phyloP scores from a whole-genome alignment of 2,329 filamentous ascomycete species.

The Pseudogymnoascus sp. region DNA sequence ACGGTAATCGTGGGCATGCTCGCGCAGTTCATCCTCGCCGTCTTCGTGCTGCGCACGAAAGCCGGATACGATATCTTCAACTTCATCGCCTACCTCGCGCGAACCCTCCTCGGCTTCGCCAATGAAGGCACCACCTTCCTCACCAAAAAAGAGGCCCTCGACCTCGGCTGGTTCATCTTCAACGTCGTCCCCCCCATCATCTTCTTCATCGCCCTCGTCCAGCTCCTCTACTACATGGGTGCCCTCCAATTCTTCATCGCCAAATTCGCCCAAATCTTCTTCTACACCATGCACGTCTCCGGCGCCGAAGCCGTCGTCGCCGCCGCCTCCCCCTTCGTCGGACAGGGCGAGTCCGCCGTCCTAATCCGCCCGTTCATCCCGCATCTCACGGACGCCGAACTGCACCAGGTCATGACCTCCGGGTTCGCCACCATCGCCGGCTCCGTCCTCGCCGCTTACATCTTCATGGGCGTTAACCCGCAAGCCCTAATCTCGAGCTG shows the following conservation, averaged over 20 bases:
- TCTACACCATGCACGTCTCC: constrained; percentile 79
- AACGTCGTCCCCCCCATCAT: constrained; percentile 83
- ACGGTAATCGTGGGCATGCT: constrained; percentile 85
- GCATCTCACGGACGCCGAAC: constrained; percentile 76
- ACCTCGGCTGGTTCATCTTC: constrained; percentile 58
- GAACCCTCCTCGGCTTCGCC: constrained; percentile 68
- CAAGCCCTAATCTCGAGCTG: constrained; percentile 84
- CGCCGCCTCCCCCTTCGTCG: constrained; percentile 86
- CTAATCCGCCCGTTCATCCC: constrained; percentile 80
- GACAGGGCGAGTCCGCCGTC: constrained; percentile 90
- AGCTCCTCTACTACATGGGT: constrained; percentile 73
- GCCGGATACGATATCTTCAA: constrained; percentile 86
- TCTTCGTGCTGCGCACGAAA: constrained; percentile 76
- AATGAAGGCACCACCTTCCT: constrained; percentile 66
- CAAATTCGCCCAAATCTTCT: constrained; percentile 86
- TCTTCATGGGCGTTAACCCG: constrained; percentile 71
- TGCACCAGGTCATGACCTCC: constrained; percentile 88
- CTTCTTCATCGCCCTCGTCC: constrained; percentile 91
- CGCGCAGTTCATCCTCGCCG: constrained; percentile 75
- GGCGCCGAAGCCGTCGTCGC: constrained; percentile 92
- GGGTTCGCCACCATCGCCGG: constrained; percentile 91
- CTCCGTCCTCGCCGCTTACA: constrained; percentile 78
- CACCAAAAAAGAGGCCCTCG: constrained; percentile 38
- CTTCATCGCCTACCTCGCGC: constrained; percentile 72
- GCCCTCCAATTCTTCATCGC: constrained; percentile 81